Evolutionary conservation across 495 filamentous ascomycete species (phyloP), one percentile per base, ranked within the genome.

Genomic region (Cetradonia linearis): DNA sequence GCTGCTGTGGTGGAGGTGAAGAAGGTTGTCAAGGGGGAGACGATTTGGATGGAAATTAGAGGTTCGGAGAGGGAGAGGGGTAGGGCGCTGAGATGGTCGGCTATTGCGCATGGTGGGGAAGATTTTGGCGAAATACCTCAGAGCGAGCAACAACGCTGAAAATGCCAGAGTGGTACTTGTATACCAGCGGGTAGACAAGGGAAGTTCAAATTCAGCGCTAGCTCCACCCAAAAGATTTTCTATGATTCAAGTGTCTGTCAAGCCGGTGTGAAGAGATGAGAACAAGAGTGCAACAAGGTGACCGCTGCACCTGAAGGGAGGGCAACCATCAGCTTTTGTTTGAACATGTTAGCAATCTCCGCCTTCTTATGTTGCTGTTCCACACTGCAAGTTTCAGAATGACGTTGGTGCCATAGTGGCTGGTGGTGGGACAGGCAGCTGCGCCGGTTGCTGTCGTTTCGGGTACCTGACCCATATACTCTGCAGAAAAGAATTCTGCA

Each of bases 361-460:
- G 28, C 2, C 4, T 4, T 50, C 1, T 10, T 5, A 40, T 53
- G 16, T 23, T 53, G 50, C 50, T 54, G 50, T 54, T 20, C 31
- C 50, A 54, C 31, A 18, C 50, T 53, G 50, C 10, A 20, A n/a
- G 30, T 54, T 54, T 54, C 50, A 54, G 50, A 30, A 11, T 5
- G 28, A n/a, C 18, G 18, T 10, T 33, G 50, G 50, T n/a, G 28
- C 30, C 6, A n/a, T 53, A n/a, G n/a, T n/a, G n/a, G n/a, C n/a
- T n/a, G n/a, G n/a, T n/a, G 40, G 40, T 44, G 40, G 40, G 20
- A 9, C 16, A n/a, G 50, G 28, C 18, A 53, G 50, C 50, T 53
- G 18, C 30, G 50, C 50, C 50, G 50, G n/a, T 25, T 52, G 48
- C 50, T 30, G 30, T 34, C 1, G 50, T 54, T 10, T 54, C 50